A percentile compares a stretch with the other conserved stretches of the same genome.
Conservation (phyloP, 768 basidiomycete species). For the Kwoniella mangroviensis region DNA sequence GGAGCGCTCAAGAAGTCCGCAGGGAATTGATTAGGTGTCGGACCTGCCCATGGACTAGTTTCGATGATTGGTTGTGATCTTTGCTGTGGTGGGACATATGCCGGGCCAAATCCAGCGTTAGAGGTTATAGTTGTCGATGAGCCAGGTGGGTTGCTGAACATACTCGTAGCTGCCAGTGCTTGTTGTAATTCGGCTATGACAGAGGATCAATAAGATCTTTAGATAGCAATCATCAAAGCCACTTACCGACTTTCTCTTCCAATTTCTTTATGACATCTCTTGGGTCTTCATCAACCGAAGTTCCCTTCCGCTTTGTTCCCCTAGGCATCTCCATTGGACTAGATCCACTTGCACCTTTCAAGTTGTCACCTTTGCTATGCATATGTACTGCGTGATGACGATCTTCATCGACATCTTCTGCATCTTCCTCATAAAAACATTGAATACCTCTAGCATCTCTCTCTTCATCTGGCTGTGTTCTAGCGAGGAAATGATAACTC, state of each 20-base stretch:
- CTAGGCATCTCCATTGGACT: not conserved
- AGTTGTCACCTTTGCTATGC: not conserved
- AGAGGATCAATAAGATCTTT: not conserved
- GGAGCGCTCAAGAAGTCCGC: conserved; percentile 4
- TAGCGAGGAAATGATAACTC: conserved; percentile 29
- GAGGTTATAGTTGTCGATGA: not conserved
- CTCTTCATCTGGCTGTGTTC: conserved; percentile 40
- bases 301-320: conserved; percentile 15
- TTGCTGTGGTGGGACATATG: not conserved
- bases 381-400: conserved; percentile 18
- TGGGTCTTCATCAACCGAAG: conserved; percentile 23
- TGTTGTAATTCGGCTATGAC: conserved; percentile 25
- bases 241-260: conserved; percentile 43
- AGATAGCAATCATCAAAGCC: not conserved
- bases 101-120: not conserved
- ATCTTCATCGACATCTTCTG: conserved; percentile 59
- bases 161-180: conserved; percentile 1
- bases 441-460: conserved; percentile 37
- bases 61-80: not conserved
- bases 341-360: not conserved
- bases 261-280: conserved; percentile 25
- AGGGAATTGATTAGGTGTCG: conserved; percentile 1
- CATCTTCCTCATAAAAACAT: conserved; percentile 37
- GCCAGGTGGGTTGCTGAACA: not conserved
- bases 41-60: conserved; percentile 10